Conservation (phyloP, 768 basidiomycete genomes). For the Fistulinella prunicolor region DNA sequence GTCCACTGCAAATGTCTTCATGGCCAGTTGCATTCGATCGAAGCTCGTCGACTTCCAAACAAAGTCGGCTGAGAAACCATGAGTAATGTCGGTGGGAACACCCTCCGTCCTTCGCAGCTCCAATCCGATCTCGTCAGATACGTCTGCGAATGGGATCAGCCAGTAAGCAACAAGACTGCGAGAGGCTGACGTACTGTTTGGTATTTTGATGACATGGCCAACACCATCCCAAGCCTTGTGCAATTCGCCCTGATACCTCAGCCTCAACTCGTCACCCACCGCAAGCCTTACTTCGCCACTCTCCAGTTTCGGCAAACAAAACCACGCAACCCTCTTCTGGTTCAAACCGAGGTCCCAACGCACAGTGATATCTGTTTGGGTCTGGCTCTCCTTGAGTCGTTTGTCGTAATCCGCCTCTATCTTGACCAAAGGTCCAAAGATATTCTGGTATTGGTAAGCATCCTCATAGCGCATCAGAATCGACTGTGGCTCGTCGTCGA, state of each 20-base stretch:
- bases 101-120: constrained; percentile 89
- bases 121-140: constrained; percentile 96
- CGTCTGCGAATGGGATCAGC: constrained; percentile 53
- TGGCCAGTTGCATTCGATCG: constrained; percentile 98
- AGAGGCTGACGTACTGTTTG: constrained; percentile 73
- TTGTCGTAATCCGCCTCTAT: constrained; percentile 99
- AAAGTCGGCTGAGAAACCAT: constrained; percentile 96
- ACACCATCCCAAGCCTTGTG: constrained; percentile 97
- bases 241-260: constrained; percentile 85
- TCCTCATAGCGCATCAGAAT: constrained; percentile 93
- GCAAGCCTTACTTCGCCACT: constrained; percentile 96
- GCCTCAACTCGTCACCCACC: constrained; percentile 90
- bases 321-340: constrained; percentile 99
- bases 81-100: constrained; percentile 90
- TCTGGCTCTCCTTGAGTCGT: constrained; percentile 95
- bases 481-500: constrained; percentile 96
- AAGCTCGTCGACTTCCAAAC: constrained; percentile 99
- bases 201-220: constrained; percentile 98
- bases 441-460: constrained; percentile 99
- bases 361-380: constrained; percentile 93
- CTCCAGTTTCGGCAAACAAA: constrained; percentile 92
- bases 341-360: constrained; percentile 98
- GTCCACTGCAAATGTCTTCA: constrained; percentile 99
- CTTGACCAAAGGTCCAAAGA: constrained; percentile 98
- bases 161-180: not conserved